Percentiles rank a stretch among this genome's conserved stretches.
Conservation (phyloP, 2,329 filamentous ascomycete genomes). For the Sclerotiophoma versabilis region DNA sequence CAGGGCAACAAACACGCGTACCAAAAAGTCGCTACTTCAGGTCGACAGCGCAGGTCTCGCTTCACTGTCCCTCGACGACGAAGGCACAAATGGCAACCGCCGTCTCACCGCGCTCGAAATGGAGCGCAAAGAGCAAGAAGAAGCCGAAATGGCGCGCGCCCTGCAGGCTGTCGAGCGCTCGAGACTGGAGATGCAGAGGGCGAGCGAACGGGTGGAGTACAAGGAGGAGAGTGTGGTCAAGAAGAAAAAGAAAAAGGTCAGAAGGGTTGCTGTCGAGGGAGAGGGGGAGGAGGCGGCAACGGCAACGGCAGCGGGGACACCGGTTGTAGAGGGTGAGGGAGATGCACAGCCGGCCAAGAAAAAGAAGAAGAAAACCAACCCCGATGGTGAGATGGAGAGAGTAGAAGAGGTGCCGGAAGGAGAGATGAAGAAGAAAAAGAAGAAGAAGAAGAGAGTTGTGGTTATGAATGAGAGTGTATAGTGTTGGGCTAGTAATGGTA, state of each 20-base stretch:
- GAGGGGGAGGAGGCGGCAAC: conserved; percentile 43
- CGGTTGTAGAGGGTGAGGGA: conserved; percentile 20
- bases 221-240: conserved; percentile 71
- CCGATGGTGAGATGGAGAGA: conserved; percentile 24
- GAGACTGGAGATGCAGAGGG: conserved; percentile 86
- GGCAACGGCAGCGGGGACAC: conserved; percentile 50
- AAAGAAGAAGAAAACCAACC: conserved; percentile 54
- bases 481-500: not conserved
- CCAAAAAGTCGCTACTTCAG: conserved; percentile 74
- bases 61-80: conserved; percentile 71
- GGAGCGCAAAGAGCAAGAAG: conserved; percentile 75
- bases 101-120: conserved; percentile 59
- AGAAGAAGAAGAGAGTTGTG: conserved; percentile 52
- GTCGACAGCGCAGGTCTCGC: conserved; percentile 87
- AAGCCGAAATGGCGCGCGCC: conserved; percentile 86
- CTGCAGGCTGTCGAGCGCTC: conserved; percentile 88
- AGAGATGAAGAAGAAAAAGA: conserved; percentile 47
- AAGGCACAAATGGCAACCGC: conserved; percentile 35
- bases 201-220: conserved; percentile 76
- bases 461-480: conserved; percentile 37
- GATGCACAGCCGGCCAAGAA: conserved; percentile 33
- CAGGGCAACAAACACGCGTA: conserved; percentile 29
- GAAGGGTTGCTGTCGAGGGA: conserved; percentile 61
- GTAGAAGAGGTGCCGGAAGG: conserved; percentile 26
- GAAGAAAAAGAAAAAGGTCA: conserved; percentile 63